Conservation (phyloP, 78 protist genomes). For the Polysphondylium violaceum region DNA sequence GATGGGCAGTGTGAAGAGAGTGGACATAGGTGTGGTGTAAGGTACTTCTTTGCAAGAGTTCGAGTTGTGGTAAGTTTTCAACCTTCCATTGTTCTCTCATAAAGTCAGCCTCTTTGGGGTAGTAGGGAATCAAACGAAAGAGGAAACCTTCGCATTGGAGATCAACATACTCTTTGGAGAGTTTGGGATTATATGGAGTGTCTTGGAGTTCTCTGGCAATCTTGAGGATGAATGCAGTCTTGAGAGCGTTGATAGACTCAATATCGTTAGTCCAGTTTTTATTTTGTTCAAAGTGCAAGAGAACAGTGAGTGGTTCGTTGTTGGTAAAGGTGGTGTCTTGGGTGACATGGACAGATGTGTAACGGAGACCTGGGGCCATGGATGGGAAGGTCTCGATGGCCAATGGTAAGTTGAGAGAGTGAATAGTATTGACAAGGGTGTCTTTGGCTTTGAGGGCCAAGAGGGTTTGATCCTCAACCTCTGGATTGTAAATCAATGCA, state of each 20-base stretch:
- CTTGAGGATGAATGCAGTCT: conserved; percentile 58
- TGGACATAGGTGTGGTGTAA: conserved; percentile 42
- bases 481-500: background rate
- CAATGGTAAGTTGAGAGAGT: conserved; percentile 35
- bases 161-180: conserved; percentile 24
- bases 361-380: conserved; percentile 60
- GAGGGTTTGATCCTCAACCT: conserved; percentile 2
- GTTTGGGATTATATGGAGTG: background rate
- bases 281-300: conserved; percentile 19
- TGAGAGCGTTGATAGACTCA: conserved; percentile 26
- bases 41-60: background rate
- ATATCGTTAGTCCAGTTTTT: conserved; percentile 51
- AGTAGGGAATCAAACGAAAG: conserved; percentile 57
- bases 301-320: conserved; percentile 25
- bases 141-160: conserved; percentile 41
- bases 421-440: background rate
- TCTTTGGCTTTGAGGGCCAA: conserved; percentile 3
- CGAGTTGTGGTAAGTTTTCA: background rate
- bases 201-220: conserved; percentile 43
- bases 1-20: conserved; percentile 38
- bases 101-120: conserved; percentile 48
- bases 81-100: conserved; percentile 11
- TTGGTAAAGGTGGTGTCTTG: conserved; percentile 12
- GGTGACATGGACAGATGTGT: conserved; percentile 15
- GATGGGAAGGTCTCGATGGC: conserved; percentile 27